Conservation (phyloP, 768 basidiomycete genomes). For the Hericium coralloides region DNA sequence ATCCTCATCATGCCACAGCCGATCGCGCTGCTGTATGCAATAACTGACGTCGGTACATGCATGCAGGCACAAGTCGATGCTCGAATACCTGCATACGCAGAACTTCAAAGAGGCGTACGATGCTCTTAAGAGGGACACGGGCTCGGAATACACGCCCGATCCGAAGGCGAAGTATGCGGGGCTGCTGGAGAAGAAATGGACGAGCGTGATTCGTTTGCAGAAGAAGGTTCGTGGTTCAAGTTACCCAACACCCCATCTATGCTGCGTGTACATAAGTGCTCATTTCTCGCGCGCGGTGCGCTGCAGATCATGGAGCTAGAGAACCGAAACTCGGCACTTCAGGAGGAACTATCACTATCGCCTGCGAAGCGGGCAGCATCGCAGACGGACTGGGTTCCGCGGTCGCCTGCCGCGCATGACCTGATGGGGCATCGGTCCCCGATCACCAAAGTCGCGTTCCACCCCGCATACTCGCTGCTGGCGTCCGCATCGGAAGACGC, state of each 20-base stretch:
- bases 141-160: conserved; percentile 22
- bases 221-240: conserved; percentile 10
- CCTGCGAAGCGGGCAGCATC: conserved; percentile 23
- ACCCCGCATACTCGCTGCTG: conserved; percentile 42
- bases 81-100: conserved; percentile 25
- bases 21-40: background rate
- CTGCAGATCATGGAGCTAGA: conserved; percentile 55
- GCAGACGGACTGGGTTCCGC: conserved; percentile 45
- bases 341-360: background rate
- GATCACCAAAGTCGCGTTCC: conserved; percentile 44
- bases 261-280: background rate
- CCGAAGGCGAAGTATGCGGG: conserved; percentile 15
- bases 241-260: background rate
- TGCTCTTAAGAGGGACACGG: conserved; percentile 23
- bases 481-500: conserved; percentile 49
- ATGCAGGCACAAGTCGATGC: conserved; percentile 27
- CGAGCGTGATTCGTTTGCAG: conserved; percentile 17
- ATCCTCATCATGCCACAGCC: background rate
- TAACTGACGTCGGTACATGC: background rate
- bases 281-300: too few species aligned
- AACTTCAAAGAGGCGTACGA: conserved; percentile 26
- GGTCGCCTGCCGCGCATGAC: conserved; percentile 29
- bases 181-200: conserved; percentile 17
- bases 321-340: conserved; percentile 12
- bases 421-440: conserved; percentile 39